phyloP scores from a whole-genome alignment of 768 basidiomycete genomes.

The Lactarius tabidus region DNA sequence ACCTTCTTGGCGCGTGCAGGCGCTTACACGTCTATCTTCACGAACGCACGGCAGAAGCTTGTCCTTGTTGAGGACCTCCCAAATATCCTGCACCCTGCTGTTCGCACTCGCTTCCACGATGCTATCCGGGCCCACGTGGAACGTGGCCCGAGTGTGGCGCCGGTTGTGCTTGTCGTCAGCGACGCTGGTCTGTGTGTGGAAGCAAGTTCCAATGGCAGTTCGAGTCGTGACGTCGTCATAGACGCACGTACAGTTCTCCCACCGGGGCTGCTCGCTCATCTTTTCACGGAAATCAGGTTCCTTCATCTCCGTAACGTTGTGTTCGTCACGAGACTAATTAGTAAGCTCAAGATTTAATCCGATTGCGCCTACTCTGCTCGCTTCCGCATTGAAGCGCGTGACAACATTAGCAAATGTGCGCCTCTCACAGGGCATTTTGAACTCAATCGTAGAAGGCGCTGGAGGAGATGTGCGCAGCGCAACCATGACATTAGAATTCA shows the following conservation, averaged over 20 bases:
- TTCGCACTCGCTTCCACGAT: slow-evolving; percentile 68
- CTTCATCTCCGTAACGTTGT: slow-evolving; percentile 28
- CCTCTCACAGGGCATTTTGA: slow-evolving; percentile 64
- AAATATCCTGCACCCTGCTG: slow-evolving; percentile 73
- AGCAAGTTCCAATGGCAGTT: slow-evolving; percentile 44
- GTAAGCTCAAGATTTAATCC: slow-evolving; percentile 72
- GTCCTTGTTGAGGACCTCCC: slow-evolving; percentile 89
- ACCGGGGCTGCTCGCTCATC: slow-evolving; percentile 60
- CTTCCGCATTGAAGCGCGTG: slow-evolving; percentile 67
- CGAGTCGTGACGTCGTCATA: slow-evolving; percentile 48
- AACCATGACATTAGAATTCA: slow-evolving; percentile 89
- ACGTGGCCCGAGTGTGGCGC: slow-evolving; percentile 38
- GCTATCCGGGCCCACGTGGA: slow-evolving; percentile 55
- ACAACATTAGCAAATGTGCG: slow-evolving; percentile 34
- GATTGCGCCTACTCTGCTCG: slow-evolving; percentile 81
- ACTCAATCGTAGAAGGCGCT: slow-evolving; percentile 71
- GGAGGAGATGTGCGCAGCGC: slow-evolving; percentile 94
- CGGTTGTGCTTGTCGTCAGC: slow-evolving; percentile 79
- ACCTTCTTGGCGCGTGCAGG: slow-evolving; percentile 70
- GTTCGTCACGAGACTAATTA: slow-evolving; percentile 5
- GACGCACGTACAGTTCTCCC: slow-evolving; percentile 72
- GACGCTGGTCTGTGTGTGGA: slow-evolving; percentile 80
- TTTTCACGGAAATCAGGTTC: slow-evolving; percentile 77
- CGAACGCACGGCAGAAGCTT: slow-evolving; percentile 34
- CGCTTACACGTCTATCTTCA: slow-evolving; percentile 53